phyloP scores from a whole-genome alignment of 83 land plant species.

The Picea abies region DNA sequence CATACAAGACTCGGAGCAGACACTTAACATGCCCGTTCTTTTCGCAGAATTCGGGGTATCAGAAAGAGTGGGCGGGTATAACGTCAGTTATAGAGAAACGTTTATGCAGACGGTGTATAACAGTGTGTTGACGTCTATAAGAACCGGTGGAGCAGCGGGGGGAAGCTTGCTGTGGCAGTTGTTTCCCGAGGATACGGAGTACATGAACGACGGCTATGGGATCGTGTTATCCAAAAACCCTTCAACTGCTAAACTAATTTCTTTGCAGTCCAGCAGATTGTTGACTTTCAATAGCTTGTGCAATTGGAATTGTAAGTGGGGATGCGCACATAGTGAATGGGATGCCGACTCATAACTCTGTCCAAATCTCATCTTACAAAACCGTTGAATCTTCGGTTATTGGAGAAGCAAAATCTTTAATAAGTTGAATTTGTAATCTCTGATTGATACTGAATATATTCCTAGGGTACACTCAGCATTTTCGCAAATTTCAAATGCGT shows the following conservation, averaged over 20 bases:
- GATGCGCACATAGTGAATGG: constrained; percentile 19
- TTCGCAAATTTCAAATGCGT: too few relatives aligned
- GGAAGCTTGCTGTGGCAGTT: constrained; percentile 76
- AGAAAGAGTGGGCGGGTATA: constrained; percentile 41
- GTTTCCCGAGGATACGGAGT: constrained; percentile 66
- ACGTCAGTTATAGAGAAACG: constrained; percentile 32
- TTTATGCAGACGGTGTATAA: constrained; percentile 45
- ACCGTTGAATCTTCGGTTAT: too few relatives aligned
- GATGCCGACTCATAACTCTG: too few relatives aligned
- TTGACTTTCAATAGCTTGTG: constrained; percentile 47
- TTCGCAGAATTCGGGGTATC: constrained; percentile 70
- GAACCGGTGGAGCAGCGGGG: constrained; percentile 54
- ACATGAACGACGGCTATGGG: constrained; percentile 70
- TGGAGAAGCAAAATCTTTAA: too few relatives aligned
- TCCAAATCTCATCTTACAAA: too few relatives aligned
- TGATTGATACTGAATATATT: too few relatives aligned
- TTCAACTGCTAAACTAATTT: constrained; percentile 39
- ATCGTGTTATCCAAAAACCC: constrained; percentile 39
- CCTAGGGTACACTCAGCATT: too few relatives aligned
- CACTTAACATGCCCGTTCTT: constrained; percentile 49
- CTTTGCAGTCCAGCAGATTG: constrained; percentile 49
- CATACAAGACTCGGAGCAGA: constrained; percentile 47
- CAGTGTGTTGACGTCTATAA: constrained; percentile 36
- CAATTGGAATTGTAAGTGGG: constrained; percentile 47
- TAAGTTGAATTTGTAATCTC: too few relatives aligned